phyloP scores from a whole-genome alignment of 139 green algal species.

The Picochlorum sp. region DNA sequence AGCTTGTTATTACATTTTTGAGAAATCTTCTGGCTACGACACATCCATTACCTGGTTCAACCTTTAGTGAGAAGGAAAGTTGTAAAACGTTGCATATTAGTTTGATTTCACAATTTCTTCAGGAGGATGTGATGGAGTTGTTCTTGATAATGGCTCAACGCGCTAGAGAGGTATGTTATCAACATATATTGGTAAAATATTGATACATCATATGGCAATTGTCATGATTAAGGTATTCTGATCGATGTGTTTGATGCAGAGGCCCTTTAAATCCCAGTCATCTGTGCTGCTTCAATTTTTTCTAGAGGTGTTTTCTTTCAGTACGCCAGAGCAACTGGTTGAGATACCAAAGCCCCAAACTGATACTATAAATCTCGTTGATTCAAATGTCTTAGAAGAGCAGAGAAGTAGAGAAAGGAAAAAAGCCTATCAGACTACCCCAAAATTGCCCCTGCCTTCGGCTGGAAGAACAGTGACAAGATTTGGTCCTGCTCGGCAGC shows the following conservation, averaged over 20 bases:
- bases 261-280: conserved; percentile 43
- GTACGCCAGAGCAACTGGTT: conserved; percentile 11
- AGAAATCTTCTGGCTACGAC: conserved; percentile 61
- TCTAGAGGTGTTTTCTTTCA: conserved; percentile 25
- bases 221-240: not conserved
- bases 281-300: conserved; percentile 64
- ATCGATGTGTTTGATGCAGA: not conserved
- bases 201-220: not conserved
- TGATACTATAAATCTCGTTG: too few relatives aligned
- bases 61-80: not conserved
- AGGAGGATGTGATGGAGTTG: conserved; percentile 60
- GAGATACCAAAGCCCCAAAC: not conserved
- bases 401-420: not conserved
- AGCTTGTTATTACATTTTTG: conserved; percentile 80
- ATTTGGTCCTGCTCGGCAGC: not conserved
- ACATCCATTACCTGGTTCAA: conserved; percentile 34
- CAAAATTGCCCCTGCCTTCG: not conserved
- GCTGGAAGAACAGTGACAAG: not conserved
- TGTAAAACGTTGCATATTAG: not conserved
- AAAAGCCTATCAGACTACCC: not conserved
- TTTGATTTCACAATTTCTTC: conserved; percentile 46
- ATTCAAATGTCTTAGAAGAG: too few relatives aligned
- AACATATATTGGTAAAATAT: not conserved
- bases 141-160: conserved; percentile 50
- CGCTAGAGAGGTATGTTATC: conserved; percentile 2